Evolutionary conservation across 176 grass and related monocot species (phyloP).

Genomic region (Oryza brachyantha): DNA sequence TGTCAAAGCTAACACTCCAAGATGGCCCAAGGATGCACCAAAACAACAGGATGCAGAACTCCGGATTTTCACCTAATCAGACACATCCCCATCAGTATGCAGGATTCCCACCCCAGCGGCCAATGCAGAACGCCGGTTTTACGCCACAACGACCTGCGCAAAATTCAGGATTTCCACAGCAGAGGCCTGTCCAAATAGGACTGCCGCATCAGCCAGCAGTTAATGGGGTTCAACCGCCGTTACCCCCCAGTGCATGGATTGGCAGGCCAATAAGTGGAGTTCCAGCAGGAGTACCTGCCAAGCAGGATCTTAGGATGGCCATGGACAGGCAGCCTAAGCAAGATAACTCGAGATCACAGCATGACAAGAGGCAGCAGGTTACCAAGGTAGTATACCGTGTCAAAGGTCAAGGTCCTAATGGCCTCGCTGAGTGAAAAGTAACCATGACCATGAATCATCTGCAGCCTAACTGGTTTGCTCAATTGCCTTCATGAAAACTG

Average conservation of each 20-base stretch:
- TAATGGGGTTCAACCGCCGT: slow-evolving; percentile 58
- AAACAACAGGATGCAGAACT: slow-evolving; percentile 42
- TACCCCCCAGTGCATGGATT: slow-evolving; percentile 83
- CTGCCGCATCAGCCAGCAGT: slow-evolving; percentile 28
- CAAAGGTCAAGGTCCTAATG: slow-evolving; percentile 39
- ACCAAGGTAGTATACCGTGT: slow-evolving; percentile 58
- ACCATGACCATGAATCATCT: slow-evolving; percentile 20
- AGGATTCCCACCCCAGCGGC: slow-evolving; percentile 36
- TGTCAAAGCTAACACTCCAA: slow-evolving; percentile 65
- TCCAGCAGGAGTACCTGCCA: slow-evolving; percentile 31
- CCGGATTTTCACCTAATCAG: slow-evolving; percentile 35
- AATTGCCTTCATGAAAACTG: not conserved
- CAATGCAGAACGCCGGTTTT: slow-evolving; percentile 27
- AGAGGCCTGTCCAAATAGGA: slow-evolving; percentile 1
- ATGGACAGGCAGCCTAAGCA: slow-evolving; percentile 35
- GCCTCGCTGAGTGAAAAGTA: slow-evolving; percentile 37
- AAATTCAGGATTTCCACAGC: slow-evolving; percentile 15
- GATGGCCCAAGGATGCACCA: slow-evolving; percentile 45
- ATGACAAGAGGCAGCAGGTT: slow-evolving; percentile 54
- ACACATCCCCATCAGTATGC: slow-evolving; percentile 34
- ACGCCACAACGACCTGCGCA: slow-evolving; percentile 33
- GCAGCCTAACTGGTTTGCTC: not conserved
- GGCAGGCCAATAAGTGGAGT: slow-evolving; percentile 55
- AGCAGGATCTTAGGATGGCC: slow-evolving; percentile 33
- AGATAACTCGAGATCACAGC: slow-evolving; percentile 39